Conservation (phyloP, 75 land plant species). For the Picea glauca region DNA sequence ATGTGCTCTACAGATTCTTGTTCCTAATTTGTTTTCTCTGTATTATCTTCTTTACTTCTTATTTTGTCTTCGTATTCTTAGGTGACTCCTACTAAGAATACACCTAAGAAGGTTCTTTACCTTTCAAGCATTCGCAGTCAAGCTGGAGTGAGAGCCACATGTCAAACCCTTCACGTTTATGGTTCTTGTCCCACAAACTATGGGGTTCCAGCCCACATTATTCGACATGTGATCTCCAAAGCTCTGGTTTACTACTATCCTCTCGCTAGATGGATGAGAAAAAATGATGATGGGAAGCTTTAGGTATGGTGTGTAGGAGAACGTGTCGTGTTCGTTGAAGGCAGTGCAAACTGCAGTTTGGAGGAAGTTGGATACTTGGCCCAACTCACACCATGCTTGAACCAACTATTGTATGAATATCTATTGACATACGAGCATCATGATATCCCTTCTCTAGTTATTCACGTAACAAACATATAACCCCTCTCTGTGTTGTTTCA, state of each 20-base stretch:
- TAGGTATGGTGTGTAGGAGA: slow-evolving; percentile 64
- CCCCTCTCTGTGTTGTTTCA: too few species aligned
- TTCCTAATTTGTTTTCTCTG: too few species aligned
- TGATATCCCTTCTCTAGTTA: slow-evolving; percentile 70
- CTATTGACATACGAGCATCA: slow-evolving; percentile 51
- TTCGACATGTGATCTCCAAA: slow-evolving; percentile 52
- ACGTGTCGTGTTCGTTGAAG: slow-evolving; percentile 87
- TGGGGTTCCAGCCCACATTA: slow-evolving; percentile 36
- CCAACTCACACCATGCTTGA: slow-evolving; percentile 59
- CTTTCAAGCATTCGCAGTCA: slow-evolving; percentile 70
- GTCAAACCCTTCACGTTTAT: slow-evolving; percentile 40
- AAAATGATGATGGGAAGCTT: slow-evolving; percentile 65
- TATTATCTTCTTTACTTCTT: too few species aligned
- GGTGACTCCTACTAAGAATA: slow-evolving; percentile 56
- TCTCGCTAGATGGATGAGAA: slow-evolving; percentile 72
- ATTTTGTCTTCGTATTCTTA: too few species aligned
- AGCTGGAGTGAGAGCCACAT: slow-evolving; percentile 52
- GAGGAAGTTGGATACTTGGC: slow-evolving; percentile 65
- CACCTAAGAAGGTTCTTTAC: slow-evolving; percentile 61
- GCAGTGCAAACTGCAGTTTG: slow-evolving; percentile 49
- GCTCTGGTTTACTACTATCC: slow-evolving; percentile 73
- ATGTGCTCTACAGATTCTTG: too few species aligned
- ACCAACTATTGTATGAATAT: slow-evolving; percentile 70
- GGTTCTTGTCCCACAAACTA: slow-evolving; percentile 37
- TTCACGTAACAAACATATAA: slow-evolving; percentile 45